These are phyloP conservation scores for Vararia minispora DNA, from an alignment of 768 basidiomycete genomes.

Conservation along the genomic window DNA sequence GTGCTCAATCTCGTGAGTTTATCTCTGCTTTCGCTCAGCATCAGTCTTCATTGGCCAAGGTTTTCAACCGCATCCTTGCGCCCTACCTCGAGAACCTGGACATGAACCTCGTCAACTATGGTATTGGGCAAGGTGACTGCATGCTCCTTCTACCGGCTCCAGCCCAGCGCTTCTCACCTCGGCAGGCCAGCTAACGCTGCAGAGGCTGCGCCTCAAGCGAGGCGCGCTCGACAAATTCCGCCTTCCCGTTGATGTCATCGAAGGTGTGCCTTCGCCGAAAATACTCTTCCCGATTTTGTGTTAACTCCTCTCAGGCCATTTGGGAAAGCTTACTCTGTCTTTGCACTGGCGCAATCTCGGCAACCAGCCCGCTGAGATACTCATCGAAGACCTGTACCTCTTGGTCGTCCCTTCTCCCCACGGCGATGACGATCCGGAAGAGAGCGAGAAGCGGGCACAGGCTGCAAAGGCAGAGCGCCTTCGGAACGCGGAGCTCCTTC, in stretches of 20 bases:
- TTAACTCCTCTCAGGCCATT: slow-evolving; percentile 42
- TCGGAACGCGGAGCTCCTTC: slow-evolving; percentile 76
- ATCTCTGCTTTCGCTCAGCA: not conserved
- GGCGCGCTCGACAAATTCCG: slow-evolving; percentile 92
- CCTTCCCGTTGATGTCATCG: slow-evolving; percentile 87
- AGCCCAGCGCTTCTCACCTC: slow-evolving; percentile 4
- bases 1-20: slow-evolving; percentile 62
- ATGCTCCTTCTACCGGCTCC: slow-evolving; percentile 6
- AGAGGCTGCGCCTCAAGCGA: slow-evolving; percentile 81
- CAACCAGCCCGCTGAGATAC: slow-evolving; percentile 82
- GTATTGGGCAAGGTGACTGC: slow-evolving; percentile 69
- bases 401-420: slow-evolving; percentile 78
- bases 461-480: slow-evolving; percentile 84
- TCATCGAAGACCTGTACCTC: slow-evolving; percentile 91
- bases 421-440: slow-evolving; percentile 59
- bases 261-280: slow-evolving; percentile 41
- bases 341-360: slow-evolving; percentile 85
- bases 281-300: not conserved
- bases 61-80: slow-evolving; percentile 86
- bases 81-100: slow-evolving; percentile 97
- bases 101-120: slow-evolving; percentile 89
- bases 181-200: slow-evolving; percentile 65
- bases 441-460: slow-evolving; percentile 75
- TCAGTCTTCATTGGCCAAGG: slow-evolving; percentile 23
- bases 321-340: slow-evolving; percentile 78